Conservation (phyloP, 2,329 filamentous ascomycete genomes). For the Neocatenulostroma microsporum region DNA sequence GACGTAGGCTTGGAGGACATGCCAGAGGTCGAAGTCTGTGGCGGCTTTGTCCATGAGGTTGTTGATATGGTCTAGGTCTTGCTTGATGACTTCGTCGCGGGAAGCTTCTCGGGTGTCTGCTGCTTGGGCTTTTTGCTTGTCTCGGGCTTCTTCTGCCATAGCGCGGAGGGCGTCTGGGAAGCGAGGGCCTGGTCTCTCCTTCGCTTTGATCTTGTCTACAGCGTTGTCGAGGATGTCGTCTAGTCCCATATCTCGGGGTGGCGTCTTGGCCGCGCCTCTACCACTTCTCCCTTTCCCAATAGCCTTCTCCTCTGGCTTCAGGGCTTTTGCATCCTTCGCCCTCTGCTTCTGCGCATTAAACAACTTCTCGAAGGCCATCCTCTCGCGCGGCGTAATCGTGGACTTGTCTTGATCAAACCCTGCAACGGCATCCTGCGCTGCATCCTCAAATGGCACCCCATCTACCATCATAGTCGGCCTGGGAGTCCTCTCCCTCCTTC, state of each 20-base stretch:
- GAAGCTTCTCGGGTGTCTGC: slow-evolving; percentile 1
- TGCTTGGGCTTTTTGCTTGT: not conserved
- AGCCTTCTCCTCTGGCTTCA: not conserved
- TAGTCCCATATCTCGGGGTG: not conserved
- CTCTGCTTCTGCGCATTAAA: slow-evolving; percentile 5
- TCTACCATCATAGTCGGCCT: slow-evolving; percentile 5
- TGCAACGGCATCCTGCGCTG: not conserved
- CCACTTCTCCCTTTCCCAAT: too few relatives aligned
- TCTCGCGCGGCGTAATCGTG: slow-evolving; percentile 15
- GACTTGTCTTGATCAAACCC: slow-evolving; percentile 7
- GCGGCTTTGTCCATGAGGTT: slow-evolving; percentile 46
- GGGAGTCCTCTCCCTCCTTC: not conserved
- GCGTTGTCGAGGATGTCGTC: slow-evolving; percentile 7
- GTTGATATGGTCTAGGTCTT: slow-evolving; percentile 2
- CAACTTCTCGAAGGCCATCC: slow-evolving; percentile 13
- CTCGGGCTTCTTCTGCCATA: slow-evolving; percentile 10
- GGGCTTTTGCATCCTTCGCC: not conserved
- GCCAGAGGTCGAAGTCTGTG: slow-evolving; percentile 60
- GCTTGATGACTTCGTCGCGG: not conserved
- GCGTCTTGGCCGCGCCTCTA: not conserved
- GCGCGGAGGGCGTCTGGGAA: slow-evolving; percentile 11
- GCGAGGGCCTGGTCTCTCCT: slow-evolving; percentile 1
- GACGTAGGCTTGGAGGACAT: slow-evolving; percentile 58
- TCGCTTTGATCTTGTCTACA: not conserved
- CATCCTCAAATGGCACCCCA: slow-evolving; percentile 10